Base-by-base conservation (phyloP, 2,329 filamentous ascomycete genomes). In the Aspergillus fructus region DNA sequence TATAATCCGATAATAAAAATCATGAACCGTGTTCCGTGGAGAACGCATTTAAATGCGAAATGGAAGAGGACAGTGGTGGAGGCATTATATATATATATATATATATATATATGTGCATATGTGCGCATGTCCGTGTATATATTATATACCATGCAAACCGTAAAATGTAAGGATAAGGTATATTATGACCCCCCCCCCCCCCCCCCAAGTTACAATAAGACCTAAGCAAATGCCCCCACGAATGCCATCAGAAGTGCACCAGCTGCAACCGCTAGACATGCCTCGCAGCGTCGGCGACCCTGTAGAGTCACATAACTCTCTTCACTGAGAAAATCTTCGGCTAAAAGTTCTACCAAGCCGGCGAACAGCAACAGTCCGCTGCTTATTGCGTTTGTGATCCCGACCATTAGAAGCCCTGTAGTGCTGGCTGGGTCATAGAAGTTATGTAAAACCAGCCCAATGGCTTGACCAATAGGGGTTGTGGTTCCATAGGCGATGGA, bases 331-430 rank as follows among this genome's bases (percentile, higher is more conserved):
- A 96, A 96, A 66, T 96, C 91, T 73, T 96, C 91, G 0, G 90
- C 89, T 47, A 96, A 80, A 19, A 96, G 80, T 75, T 96, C 90
- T 4, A 96, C 91, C 43, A 96, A 77, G 0, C 90, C 90, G 0
- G 91, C 91, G 70, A 93, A 96, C 3, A 96, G 79, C 27, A 96
- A 74, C 50, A 96, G 78, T 0, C 91, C 91, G 50, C 88, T 88
- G 9, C 89, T 92, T 51, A 96, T 89, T 40, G 90, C 90, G 67
- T 96, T 96, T 82, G 93, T 94, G 69, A 93, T 85, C 7, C 91
- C 91, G 5, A 96, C 91, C 76, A 93, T 88, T 24, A 96, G 77
- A 48, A 96, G 75, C 0, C 91, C 91, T 0, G 86, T 84, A 68
- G 90, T 83, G 66, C 88, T 91, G 65, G 85, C 82, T 1, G 91